These are phyloP conservation scores for Euphorbia lathyris DNA, from an alignment of 345 rosid genomes.

Conservation along the genomic window DNA sequence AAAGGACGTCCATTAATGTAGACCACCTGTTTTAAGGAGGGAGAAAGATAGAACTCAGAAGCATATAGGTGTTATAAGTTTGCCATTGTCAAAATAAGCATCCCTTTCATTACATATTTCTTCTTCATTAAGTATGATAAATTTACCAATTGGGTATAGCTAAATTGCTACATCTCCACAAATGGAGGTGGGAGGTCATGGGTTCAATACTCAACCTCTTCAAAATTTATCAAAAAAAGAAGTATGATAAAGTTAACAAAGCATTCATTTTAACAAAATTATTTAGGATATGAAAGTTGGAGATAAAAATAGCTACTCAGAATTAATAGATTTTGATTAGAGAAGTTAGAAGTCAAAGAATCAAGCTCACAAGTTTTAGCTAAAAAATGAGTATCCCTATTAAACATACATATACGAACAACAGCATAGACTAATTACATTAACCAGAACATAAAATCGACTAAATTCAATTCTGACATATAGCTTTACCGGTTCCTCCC, in stretches of 20 bases:
- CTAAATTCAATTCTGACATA: conserved; percentile 8
- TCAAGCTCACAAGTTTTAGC: background rate
- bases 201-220: too few species aligned
- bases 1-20: conserved; percentile 93
- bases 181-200: too few species aligned
- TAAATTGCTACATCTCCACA: too few species aligned
- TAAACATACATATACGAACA: background rate
- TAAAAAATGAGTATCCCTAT: background rate
- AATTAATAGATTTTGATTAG: background rate
- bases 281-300: background rate
- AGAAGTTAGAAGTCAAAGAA: background rate
- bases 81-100: too few species aligned
- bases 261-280: background rate
- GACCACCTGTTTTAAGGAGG: conserved; percentile 57
- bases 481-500: conserved; percentile 83
- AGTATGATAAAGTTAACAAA: background rate
- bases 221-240: background rate
- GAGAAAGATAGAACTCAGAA: conserved; percentile 13
- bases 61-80: background rate
- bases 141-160: too few species aligned
- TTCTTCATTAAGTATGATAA: too few species aligned
- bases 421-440: background rate
- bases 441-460: background rate
- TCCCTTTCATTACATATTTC: too few species aligned
- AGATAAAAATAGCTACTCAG: background rate